These are phyloP conservation scores for Spongospora subterranea DNA, from an alignment of 208 protist species.

Conservation along the genomic window DNA sequence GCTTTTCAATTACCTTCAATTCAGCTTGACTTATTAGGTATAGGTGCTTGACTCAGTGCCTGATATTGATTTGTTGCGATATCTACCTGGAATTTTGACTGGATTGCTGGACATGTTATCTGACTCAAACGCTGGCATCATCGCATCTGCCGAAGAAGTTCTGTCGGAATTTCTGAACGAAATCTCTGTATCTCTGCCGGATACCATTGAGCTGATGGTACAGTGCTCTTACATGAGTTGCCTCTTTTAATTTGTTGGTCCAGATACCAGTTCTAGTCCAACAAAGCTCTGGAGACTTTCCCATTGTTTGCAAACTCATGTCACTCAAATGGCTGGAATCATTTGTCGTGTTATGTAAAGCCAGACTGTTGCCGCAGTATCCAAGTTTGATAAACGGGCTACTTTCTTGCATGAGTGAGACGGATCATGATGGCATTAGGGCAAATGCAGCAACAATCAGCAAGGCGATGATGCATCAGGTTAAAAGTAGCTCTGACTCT, in stretches of 20 bases:
- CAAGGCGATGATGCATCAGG: slow-evolving; percentile 43
- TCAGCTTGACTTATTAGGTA: too few species aligned
- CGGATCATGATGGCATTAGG: slow-evolving; percentile 17
- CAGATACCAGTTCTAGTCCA: slow-evolving; percentile 34
- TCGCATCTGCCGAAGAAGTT: slow-evolving; percentile 67
- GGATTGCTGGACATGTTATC: slow-evolving; percentile 79
- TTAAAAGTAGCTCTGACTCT: neutral
- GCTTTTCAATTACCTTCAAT: too few species aligned
- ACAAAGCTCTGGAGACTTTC: neutral
- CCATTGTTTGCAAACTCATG: slow-evolving; percentile 30
- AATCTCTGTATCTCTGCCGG: slow-evolving; percentile 49
- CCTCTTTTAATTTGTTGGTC: neutral
- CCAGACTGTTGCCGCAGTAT: slow-evolving; percentile 9
- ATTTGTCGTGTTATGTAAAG: slow-evolving; percentile 1
- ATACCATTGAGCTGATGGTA: slow-evolving; percentile 64
- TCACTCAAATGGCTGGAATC: slow-evolving; percentile 45
- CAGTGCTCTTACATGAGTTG: neutral
- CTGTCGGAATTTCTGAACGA: slow-evolving; percentile 74
- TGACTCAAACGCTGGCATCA: slow-evolving; percentile 73
- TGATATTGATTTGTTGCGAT: slow-evolving; percentile 80
- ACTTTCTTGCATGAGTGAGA: slow-evolving; percentile 45
- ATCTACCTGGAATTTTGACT: slow-evolving; percentile 80
- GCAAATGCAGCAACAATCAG: neutral
- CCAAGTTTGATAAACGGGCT: slow-evolving; percentile 27
- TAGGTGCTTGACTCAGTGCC: slow-evolving; percentile 79